Evolutionary conservation across 345 rosid genomes (phyloP), one percentile per base, ranked within the genome.

Genomic region (Rhizophora apiculata): DNA sequence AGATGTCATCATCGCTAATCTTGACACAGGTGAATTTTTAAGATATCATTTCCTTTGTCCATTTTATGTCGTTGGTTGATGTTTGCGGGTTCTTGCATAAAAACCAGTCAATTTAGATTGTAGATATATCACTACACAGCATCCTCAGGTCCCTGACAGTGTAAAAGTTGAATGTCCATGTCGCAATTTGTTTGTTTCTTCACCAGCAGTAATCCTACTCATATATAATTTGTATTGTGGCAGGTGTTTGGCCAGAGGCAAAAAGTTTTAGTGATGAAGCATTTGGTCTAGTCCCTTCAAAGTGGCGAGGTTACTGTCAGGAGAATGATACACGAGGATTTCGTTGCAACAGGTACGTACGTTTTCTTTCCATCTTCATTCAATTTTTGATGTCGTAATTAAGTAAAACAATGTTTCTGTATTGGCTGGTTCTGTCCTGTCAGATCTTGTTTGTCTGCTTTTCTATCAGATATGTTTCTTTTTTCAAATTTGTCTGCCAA

Each of bases 221-320:
- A 5, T 68, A n/a, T 20, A 39, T 36, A 55, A 71, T 62, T 60
- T 36, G 32, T 48, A 24, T n/a, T 60, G 32, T 11, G 7, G n/a
- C 22, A 83, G 93, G 93, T 46, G 87, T 88, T 62, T 88, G 90
- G 93, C 85, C 89, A 0, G 90, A 86, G 67, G 83, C 87, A 22
- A 81, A 80, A 77, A 86, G 93, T 75, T 88, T 88, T 67, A 69
- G 76, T 69, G 90, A 84, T 26, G 81, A 84, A 62, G 88, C 86
- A 15, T 71, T 79, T 72, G 87, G 89, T 60, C 64, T 60, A 24
- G 65, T 82, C 62, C 93, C 93, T 6, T 71, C 85, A 49, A 82
- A 76, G 54, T 88, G 93, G 90, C 70, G 74, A 60, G 93, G 93
- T 37, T 62, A 34, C 32, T 88, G 93, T 72, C 75, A 81, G 30